Percentiles rank a stretch among this genome's conserved stretches.
phyloP scores from a whole-genome alignment of 228 moss, liverwort and hornwort genomes.

The Sphagnum magellanicum region DNA sequence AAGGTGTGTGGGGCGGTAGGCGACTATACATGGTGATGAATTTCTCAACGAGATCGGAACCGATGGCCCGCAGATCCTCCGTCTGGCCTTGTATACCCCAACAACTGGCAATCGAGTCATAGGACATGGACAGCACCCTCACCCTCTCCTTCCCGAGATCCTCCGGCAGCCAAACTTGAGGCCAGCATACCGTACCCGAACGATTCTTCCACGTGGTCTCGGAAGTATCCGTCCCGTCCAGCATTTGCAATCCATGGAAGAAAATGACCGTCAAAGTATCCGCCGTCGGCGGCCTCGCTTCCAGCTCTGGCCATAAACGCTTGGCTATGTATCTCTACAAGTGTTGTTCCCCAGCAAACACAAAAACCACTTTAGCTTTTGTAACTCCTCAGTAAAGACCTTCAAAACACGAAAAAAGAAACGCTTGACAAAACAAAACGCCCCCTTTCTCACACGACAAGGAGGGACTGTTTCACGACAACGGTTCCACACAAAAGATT shows the following conservation, averaged over 20 bases:
- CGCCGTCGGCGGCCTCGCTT: neutral
- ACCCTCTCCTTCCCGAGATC: slow-evolving; percentile 13
- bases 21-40: slow-evolving; percentile 9
- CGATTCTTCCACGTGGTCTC: neutral
- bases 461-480: too few relatives aligned
- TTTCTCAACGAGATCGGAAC: slow-evolving; percentile 10
- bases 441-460: too few relatives aligned
- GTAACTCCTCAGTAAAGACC: too few relatives aligned
- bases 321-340: too few relatives aligned
- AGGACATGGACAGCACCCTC: slow-evolving; percentile 17
- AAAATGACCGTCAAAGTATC: neutral
- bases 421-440: too few relatives aligned
- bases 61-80: slow-evolving; percentile 11
- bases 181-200: slow-evolving; percentile 2
- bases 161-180: slow-evolving; percentile 9
- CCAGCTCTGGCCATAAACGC: too few relatives aligned
- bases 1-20: neutral
- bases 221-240: neutral
- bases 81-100: neutral
- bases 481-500: too few relatives aligned
- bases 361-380: too few relatives aligned
- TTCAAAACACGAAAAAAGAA: too few relatives aligned
- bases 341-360: too few relatives aligned
- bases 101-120: slow-evolving; percentile 8
- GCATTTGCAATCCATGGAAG: neutral